Conservation (phyloP, 164 flowering plant species). For the Berberis thunbergii region DNA sequence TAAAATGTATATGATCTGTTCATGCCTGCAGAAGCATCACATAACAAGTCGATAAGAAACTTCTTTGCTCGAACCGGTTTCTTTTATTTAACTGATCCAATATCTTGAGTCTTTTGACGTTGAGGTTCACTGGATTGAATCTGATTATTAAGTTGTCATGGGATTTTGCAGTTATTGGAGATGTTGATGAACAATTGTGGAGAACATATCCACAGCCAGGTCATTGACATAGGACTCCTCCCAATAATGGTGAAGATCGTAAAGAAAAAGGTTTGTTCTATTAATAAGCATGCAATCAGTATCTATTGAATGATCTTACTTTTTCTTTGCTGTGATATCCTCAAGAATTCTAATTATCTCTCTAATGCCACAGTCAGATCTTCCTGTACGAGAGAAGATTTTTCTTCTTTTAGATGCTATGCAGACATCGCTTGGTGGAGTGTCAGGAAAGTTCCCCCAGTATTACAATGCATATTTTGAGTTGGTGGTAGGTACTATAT, state of each 20-base stretch:
- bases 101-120: background rate
- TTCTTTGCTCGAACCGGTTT: too few relatives aligned
- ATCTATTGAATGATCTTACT: background rate
- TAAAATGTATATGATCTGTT: too few relatives aligned
- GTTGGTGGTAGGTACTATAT: slow-evolving; percentile 73
- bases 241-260: slow-evolving; percentile 88
- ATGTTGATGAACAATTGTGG: slow-evolving; percentile 96
- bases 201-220: slow-evolving; percentile 65
- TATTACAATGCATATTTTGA: slow-evolving; percentile 84
- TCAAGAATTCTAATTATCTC: background rate
- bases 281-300: background rate
- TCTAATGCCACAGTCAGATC: slow-evolving; percentile 49
- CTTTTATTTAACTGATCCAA: background rate
- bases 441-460: slow-evolving; percentile 86
- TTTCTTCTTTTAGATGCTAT: slow-evolving; percentile 96
- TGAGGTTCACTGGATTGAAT: background rate
- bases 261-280: slow-evolving; percentile 71
- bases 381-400: slow-evolving; percentile 76
- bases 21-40: too few relatives aligned
- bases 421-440: slow-evolving; percentile 92
- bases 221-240: slow-evolving; percentile 66
- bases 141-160: slow-evolving; percentile 2
- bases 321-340: background rate
- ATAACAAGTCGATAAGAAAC: too few relatives aligned
- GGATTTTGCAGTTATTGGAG: slow-evolving; percentile 67